These are phyloP conservation scores for Verruconis gallopava DNA, from an alignment of 2,329 filamentous ascomycete genomes.

Conservation along the genomic window DNA sequence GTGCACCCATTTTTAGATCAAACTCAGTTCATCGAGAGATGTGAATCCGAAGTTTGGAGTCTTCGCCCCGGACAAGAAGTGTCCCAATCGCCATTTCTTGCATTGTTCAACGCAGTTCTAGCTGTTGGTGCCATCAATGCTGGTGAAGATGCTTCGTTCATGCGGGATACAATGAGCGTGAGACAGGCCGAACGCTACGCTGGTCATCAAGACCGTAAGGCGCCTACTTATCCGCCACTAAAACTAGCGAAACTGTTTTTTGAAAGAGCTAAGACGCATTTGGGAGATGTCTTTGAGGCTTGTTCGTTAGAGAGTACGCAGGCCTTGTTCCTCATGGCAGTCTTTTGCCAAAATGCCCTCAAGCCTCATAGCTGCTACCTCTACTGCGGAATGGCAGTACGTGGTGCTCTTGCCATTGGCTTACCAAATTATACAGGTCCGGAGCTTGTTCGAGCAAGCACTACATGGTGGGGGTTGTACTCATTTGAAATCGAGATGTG, in stretches of 20 bases:
- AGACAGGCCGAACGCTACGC: conserved; percentile 7
- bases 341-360: conserved; percentile 13
- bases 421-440: conserved; percentile 8
- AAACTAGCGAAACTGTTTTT: conserved; percentile 18
- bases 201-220: not conserved
- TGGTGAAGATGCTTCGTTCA: conserved; percentile 12
- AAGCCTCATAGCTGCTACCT: conserved; percentile 13
- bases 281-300: conserved; percentile 21
- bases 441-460: conserved; percentile 6
- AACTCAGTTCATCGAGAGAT: conserved; percentile 29
- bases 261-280: conserved; percentile 15
- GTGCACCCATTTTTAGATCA: conserved; percentile 37
- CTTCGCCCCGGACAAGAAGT: conserved; percentile 4
- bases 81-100: conserved; percentile 14
- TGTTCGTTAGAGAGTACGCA: conserved; percentile 18
- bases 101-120: conserved; percentile 19
- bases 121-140: conserved; percentile 20
- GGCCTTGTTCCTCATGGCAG: conserved; percentile 16
- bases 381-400: conserved; percentile 12
- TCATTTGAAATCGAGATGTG: conserved; percentile 19
- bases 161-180: conserved; percentile 3
- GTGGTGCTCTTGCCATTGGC: conserved; percentile 13
- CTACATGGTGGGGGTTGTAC: conserved; percentile 11
- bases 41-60: conserved; percentile 21
- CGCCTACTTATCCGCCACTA: conserved; percentile 9